A percentile compares a stretch with the other conserved stretches of the same genome.
phyloP scores from a whole-genome alignment of 805 yeast genomes.

The Maudiozyma saulgeensis region DNA sequence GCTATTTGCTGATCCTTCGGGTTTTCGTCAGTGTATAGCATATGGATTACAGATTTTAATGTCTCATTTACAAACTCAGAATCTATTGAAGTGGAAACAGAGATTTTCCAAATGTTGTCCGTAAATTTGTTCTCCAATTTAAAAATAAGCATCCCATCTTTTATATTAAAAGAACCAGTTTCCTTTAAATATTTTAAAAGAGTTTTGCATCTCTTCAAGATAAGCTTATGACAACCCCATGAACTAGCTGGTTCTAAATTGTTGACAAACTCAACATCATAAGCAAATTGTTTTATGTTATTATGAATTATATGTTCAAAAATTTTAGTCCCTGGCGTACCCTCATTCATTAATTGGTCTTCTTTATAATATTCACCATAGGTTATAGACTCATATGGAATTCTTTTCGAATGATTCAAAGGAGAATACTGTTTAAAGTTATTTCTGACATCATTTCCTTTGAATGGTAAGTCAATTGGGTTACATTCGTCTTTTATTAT shows the following conservation, averaged over 20 bases:
- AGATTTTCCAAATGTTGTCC: slow-evolving; percentile 4
- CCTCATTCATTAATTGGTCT: neutral
- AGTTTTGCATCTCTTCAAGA: slow-evolving; percentile 13
- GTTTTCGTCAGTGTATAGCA: slow-evolving; percentile 20
- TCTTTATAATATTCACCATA: neutral
- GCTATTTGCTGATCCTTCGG: slow-evolving; percentile 9
- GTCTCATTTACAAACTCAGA: neutral
- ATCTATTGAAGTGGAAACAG: neutral
- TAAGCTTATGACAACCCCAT: slow-evolving; percentile 17
- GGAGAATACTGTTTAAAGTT: slow-evolving; percentile 53
- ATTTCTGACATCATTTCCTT: slow-evolving; percentile 35
- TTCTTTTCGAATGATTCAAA: slow-evolving; percentile 10
- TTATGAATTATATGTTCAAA: neutral
- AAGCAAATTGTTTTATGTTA: neutral
- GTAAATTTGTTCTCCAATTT: neutral
- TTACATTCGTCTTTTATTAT: slow-evolving; percentile 57
- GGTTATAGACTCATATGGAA: neutral
- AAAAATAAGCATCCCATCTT: slow-evolving; percentile 4
- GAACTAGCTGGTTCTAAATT: slow-evolving; percentile 3
- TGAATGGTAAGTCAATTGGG: slow-evolving; percentile 45
- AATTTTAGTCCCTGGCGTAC: neutral
- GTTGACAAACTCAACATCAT: slow-evolving; percentile 15
- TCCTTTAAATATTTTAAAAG: slow-evolving; percentile 6
- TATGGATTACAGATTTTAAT: slow-evolving; percentile 9
- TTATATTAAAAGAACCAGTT: slow-evolving; percentile 1